Evolutionary conservation across 805 yeast species (phyloP), one percentile per base, ranked within the genome.

Genomic region (Suhomyces sp.): DNA sequence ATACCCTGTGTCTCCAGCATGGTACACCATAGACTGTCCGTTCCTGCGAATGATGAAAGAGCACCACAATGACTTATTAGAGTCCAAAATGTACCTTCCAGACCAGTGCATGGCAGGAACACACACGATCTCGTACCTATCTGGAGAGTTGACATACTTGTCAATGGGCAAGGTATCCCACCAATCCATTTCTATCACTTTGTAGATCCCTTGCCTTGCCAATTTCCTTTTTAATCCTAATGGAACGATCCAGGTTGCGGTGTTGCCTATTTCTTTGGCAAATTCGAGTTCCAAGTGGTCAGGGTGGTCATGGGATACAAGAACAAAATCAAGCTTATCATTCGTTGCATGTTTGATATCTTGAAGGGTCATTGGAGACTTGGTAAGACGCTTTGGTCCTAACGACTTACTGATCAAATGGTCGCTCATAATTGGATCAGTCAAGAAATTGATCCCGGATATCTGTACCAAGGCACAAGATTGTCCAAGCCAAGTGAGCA

Each of bases 81-180:
- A 75, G 56, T 91, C 98, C 13, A 79, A 53, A n/a, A 90, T 58
- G 21, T 75, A 74, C 23, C 96, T 63, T 0, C 98, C 98, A 1
- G 95, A 84, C 98, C 98, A 91, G 60, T 91, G 98, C 95, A 83
- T 83, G 0, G 97, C 88, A 0, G 98, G 98, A 0, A 93, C 75
- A 57, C 96, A 86, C 1, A 86, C 90, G 12, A 91, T 68, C 46
- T 86, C 88, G 65, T 83, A 88, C 5, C 66, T 67, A 39, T 79
- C 79, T 0, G 60, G 51, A 14, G 53, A 56, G 2, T 51, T 48
- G 2, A 76, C 63, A 12, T 71, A 69, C 19, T 72, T 61, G 35
- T 60, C 61, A 21, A 68, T 43, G 2, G 54, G 45, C 3, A 61
- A 14, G 2, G 54, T 42, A 18, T 88, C 88, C 98, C 98, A 91